These are phyloP conservation scores for Globisporangium splendens DNA, from an alignment of 352 stramenopile genomes.

Conservation along the genomic window DNA sequence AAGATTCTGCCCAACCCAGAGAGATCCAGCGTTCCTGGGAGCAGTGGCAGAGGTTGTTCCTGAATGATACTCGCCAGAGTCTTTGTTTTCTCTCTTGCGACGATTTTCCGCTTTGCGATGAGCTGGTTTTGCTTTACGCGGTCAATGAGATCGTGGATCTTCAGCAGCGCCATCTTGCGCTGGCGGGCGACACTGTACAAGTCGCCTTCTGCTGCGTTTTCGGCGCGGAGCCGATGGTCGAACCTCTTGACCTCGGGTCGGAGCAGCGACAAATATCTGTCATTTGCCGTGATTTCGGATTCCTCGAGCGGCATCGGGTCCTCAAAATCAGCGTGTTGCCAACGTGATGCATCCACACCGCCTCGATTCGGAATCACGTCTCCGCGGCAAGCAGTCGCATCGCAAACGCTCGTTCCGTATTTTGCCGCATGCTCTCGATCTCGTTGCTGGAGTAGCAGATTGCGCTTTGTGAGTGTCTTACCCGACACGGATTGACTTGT, in stretches of 20 bases:
- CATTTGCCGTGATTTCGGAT: conserved; percentile 50
- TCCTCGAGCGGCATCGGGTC: conserved; percentile 66
- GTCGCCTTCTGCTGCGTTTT: conserved; percentile 34
- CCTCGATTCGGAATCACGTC: conserved; percentile 7
- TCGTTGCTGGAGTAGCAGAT: conserved; percentile 50
- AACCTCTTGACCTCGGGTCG: conserved; percentile 60
- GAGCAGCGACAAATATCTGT: conserved; percentile 54
- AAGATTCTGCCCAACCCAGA: conserved; percentile 55
- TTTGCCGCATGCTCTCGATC: conserved; percentile 45
- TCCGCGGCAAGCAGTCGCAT: conserved; percentile 18
- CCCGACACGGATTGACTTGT: background rate
- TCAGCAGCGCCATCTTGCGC: conserved; percentile 39
- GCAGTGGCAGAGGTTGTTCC: conserved; percentile 77
- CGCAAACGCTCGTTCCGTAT: conserved; percentile 40
- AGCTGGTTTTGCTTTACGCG: conserved; percentile 38
- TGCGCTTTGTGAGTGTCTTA: conserved; percentile 54
- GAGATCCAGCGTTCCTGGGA: conserved; percentile 65
- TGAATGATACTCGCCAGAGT: conserved; percentile 75
- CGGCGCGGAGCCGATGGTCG: conserved; percentile 38
- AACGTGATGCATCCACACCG: conserved; percentile 1
- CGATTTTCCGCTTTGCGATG: conserved; percentile 8
- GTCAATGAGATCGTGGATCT: conserved; percentile 64
- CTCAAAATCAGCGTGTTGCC: conserved; percentile 43
- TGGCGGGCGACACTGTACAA: conserved; percentile 45
- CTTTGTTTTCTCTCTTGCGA: conserved; percentile 15